Percentiles rank a stretch among this genome's conserved stretches.
phyloP scores from a whole-genome alignment of 1,139 yeast genomes.

The Sugiyamaella neomexicana region DNA sequence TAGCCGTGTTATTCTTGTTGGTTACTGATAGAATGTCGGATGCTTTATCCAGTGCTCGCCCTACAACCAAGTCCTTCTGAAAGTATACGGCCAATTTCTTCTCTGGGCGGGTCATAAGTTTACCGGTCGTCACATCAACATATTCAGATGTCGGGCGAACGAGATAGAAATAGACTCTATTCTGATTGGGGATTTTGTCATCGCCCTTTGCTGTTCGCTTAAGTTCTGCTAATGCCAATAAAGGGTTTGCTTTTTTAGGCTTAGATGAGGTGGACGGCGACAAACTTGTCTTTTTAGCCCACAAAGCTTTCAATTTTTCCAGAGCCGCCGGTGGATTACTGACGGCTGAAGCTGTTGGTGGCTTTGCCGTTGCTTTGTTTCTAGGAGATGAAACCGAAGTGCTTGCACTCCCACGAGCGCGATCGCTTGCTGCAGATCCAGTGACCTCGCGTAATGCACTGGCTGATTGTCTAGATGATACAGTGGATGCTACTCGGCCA shows the following conservation, averaged over 20 bases:
- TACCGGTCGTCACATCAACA: slow-evolving; percentile 42
- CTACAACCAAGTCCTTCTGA: slow-evolving; percentile 69
- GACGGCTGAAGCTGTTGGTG: slow-evolving; percentile 13
- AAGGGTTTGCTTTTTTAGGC: slow-evolving; percentile 22
- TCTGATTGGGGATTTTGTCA: slow-evolving; percentile 50
- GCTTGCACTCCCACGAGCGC: neutral
- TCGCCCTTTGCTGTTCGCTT: slow-evolving; percentile 71
- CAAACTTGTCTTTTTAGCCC: slow-evolving; percentile 24
- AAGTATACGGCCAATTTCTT: slow-evolving; percentile 50
- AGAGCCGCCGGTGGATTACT: slow-evolving; percentile 18
- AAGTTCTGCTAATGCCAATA: slow-evolving; percentile 45
- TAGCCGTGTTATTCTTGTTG: slow-evolving; percentile 56
- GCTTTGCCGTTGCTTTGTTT: too few species aligned
- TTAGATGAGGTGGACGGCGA: slow-evolving; percentile 10
- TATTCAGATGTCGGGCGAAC: slow-evolving; percentile 38
- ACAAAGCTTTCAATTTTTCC: slow-evolving; percentile 23
- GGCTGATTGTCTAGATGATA: too few species aligned
- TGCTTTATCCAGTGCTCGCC: slow-evolving; percentile 70
- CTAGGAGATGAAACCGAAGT: neutral
- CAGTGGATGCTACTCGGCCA: neutral
- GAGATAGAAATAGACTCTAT: slow-evolving; percentile 66
- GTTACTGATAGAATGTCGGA: slow-evolving; percentile 55
- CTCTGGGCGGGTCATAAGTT: slow-evolving; percentile 34
- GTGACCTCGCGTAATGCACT: neutral
- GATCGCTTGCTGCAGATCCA: slow-evolving; percentile 7